Evolutionary conservation across 2,329 filamentous ascomycete genomes (phyloP), one percentile per base, ranked within the genome.

Genomic region (Tothia fuscella): DNA sequence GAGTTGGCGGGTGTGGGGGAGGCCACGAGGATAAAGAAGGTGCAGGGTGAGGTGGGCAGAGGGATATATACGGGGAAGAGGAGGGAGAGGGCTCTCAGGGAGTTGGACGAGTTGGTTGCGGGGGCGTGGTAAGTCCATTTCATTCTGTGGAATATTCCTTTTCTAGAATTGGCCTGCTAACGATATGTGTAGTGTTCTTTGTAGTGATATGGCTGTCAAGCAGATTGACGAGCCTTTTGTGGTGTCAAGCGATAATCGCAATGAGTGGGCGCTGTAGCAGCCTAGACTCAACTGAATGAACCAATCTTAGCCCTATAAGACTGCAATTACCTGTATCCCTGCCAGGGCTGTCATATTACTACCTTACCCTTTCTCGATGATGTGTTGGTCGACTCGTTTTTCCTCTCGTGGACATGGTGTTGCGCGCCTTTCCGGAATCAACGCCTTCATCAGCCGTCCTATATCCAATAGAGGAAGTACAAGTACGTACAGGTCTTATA

Each of bases 221-320:
- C 76, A 83, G 54, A 85, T 98, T 45, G 86, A 95, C 53, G 86
- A 94, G 64, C 88, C 91, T 1, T 96, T 98, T 56, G 76, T 96
- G 43, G 74, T 72, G 26, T 65, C 71, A 4, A 70, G 72, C 17
- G 89, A 95, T 53, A 74, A 88, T 57, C 66, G 67, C 48, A 76
- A 79, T 43, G 87, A 93, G 54, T 98, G 91, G 91, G 78, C 76
- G 39, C 60, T 69, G 42, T 68, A 26, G 31, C n/a, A n/a, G n/a
- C n/a, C n/a, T n/a, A n/a, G n/a, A n/a, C n/a, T n/a, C n/a, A n/a
- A n/a, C n/a, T n/a, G n/a, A n/a, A n/a, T n/a, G n/a, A n/a, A n/a
- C n/a, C n/a, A n/a, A n/a, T n/a, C n/a, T n/a, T n/a, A n/a, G n/a
- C n/a, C n/a, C n/a, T n/a, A n/a, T n/a, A n/a, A n/a, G n/a, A n/a